These are phyloP conservation scores for Xylariales sp. DNA, from an alignment of 2,329 filamentous ascomycete species.

Conservation along the genomic window DNA sequence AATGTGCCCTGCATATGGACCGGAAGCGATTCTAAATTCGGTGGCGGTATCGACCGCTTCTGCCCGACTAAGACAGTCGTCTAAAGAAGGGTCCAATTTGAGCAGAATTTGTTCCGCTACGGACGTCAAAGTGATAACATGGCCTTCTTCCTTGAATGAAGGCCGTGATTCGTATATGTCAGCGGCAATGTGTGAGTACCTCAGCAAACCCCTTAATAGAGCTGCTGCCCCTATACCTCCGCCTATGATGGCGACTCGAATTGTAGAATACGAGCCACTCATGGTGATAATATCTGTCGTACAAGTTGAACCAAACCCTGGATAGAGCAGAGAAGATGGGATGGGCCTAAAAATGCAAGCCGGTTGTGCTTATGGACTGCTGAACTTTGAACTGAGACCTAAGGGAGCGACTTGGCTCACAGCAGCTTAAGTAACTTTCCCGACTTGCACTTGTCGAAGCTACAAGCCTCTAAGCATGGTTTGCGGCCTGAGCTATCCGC, in stretches of 20 bases:
- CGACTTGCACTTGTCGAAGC: conserved; percentile 6
- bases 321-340: not conserved
- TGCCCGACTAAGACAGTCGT: conserved; percentile 43
- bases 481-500: conserved; percentile 2
- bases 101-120: conserved; percentile 41
- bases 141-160: conserved; percentile 43
- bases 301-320: not conserved
- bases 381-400: not conserved
- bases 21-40: conserved; percentile 41
- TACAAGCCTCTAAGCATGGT: not conserved
- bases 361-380: conserved; percentile 2
- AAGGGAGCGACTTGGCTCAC: conserved; percentile 1
- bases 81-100: conserved; percentile 44
- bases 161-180: conserved; percentile 48
- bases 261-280: conserved; percentile 40
- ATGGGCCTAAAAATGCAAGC: not conserved
- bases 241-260: conserved; percentile 49
- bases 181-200: conserved; percentile 46
- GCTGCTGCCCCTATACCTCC: conserved; percentile 44
- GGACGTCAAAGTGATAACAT: conserved; percentile 40
- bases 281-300: conserved; percentile 31
- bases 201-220: conserved; percentile 46
- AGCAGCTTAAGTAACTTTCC: conserved; percentile 31
- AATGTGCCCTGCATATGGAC: conserved; percentile 40
- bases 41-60: conserved; percentile 43